Evolutionary conservation across 352 stramenopile species (phyloP), one percentile per base, ranked within the genome.

Genomic region (Phytopythium boreale): DNA sequence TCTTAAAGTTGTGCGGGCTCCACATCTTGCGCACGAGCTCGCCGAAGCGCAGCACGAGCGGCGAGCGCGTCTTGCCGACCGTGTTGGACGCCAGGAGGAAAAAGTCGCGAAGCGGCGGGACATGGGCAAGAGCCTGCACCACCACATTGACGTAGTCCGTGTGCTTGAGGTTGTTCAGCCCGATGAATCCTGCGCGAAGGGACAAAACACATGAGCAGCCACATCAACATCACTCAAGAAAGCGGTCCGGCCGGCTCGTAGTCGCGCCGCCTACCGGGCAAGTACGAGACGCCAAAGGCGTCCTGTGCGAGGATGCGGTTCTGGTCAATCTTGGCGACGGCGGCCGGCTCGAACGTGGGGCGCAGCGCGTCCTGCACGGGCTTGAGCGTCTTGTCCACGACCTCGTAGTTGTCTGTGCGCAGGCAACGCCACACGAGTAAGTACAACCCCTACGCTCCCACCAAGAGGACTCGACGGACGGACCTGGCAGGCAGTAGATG

Each of bases 131-230:
- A 27, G 95, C 92, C 76, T 99, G 97, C 24, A 99, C 87, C 24
- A 98, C 87, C 17, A 97, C 93, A 68, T 98, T 99, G 51, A 99
- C 88, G 75, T 98, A 99, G 81, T 99, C 98, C 0, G 97, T 99
- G 69, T 96, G 90, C 67, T 97, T 96, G 22, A 99, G 75, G 76
- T 99, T 99, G 82, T 99, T 99, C 24, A 99, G 72, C 0, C 97
- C 97, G 31, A 99, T 92, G 74, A 98, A 99, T 7, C 98, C 98
- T 79, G 55, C 15, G 26, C 27, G 7, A 39, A 1, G 12, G 12
- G 27, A 31, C 43, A 9, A 24, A 41, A 29, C 24, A 62, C 1
- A n/a, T 5, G 29, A 34, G 29, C 29, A 34, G 29, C 29, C 3
- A 27, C 20, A 7, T 26, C 1, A 61, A n/a, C 17, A 56, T 14